Evolutionary conservation across 2,329 filamentous ascomycete species (phyloP).

Genomic region (Annulohypoxylon truncatum): DNA sequence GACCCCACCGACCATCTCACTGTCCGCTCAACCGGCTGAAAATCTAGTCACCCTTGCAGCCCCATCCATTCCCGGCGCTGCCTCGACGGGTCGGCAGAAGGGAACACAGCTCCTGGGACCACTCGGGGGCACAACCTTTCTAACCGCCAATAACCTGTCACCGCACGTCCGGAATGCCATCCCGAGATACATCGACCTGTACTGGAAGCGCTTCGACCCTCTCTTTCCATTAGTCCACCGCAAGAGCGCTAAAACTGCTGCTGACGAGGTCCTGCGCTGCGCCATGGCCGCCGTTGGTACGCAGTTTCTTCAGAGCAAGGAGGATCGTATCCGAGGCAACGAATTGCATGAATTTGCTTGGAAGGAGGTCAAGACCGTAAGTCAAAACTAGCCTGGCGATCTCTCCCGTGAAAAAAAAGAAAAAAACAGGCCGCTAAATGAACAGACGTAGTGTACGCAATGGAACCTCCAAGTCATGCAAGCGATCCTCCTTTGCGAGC

Average conservation of each 20-base stretch:
- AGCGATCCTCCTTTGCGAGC: slow-evolving; percentile 65
- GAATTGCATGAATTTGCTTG: slow-evolving; percentile 64
- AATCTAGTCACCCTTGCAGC: slow-evolving; percentile 60
- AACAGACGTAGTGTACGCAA: slow-evolving; percentile 55
- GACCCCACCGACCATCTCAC: slow-evolving; percentile 59
- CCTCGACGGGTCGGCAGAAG: slow-evolving; percentile 56
- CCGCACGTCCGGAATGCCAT: slow-evolving; percentile 56
- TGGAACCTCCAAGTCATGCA: slow-evolving; percentile 65
- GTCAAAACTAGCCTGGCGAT: slow-evolving; percentile 41
- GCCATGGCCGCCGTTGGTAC: slow-evolving; percentile 69
- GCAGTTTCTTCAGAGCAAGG: slow-evolving; percentile 60
- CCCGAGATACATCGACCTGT: slow-evolving; percentile 63
- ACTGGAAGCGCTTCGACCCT: slow-evolving; percentile 64
- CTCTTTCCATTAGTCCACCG: slow-evolving; percentile 64
- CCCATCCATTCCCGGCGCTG: slow-evolving; percentile 53
- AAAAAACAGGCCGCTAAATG: too few species aligned
- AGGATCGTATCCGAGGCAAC: slow-evolving; percentile 62
- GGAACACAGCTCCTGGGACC: slow-evolving; percentile 51
- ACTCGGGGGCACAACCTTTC: slow-evolving; percentile 52
- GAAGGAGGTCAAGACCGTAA: slow-evolving; percentile 63
- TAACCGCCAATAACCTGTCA: slow-evolving; percentile 54
- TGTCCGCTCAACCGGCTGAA: slow-evolving; percentile 60
- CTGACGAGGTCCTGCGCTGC: slow-evolving; percentile 60
- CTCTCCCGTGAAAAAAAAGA: background rate
- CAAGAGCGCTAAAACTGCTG: slow-evolving; percentile 56